A percentile compares a stretch with the other conserved stretches of the same genome.
Evolutionary conservation across 1,139 yeast genomes (phyloP).

Genomic region (Candida albicans): DNA sequence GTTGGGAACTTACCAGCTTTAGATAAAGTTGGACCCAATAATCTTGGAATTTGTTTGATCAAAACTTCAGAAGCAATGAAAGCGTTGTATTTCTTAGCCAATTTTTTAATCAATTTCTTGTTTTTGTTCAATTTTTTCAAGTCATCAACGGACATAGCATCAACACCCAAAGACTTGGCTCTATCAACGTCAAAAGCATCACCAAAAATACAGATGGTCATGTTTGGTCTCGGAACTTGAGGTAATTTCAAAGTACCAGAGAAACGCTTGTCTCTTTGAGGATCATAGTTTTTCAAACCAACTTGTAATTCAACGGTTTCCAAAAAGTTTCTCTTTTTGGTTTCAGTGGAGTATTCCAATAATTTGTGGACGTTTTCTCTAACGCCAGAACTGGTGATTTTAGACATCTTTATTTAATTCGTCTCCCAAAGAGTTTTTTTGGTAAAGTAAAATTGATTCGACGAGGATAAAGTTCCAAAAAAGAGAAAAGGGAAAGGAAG

Average conservation of each 20-base stretch:
- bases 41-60: conserved; percentile 99
- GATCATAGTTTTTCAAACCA: conserved; percentile 99
- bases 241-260: conserved; percentile 99
- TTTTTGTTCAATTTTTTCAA: conserved; percentile 99
- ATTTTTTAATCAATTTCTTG: conserved; percentile 99
- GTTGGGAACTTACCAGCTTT: conserved; percentile 99
- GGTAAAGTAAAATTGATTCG: conserved; percentile 50
- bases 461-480: conserved; percentile 41
- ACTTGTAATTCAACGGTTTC: conserved; percentile 99
- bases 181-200: conserved; percentile 99
- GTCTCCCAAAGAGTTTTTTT: conserved; percentile 66
- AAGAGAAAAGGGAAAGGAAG: conserved; percentile 7
- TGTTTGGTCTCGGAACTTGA: conserved; percentile 99
- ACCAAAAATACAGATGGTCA: conserved; percentile 99
- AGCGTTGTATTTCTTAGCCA: conserved; percentile 99
- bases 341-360: conserved; percentile 85
- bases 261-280: conserved; percentile 99
- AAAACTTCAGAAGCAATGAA: conserved; percentile 99
- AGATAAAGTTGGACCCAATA: conserved; percentile 99
- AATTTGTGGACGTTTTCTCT: conserved; percentile 96
- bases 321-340: conserved; percentile 99
- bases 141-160: conserved; percentile 99
- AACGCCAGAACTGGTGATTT: conserved; percentile 88
- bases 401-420: conserved; percentile 68
- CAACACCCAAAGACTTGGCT: conserved; percentile 99